These are phyloP conservation scores for Picea sitchensis DNA, from an alignment of 75 land plant species.

Conservation along the genomic window DNA sequence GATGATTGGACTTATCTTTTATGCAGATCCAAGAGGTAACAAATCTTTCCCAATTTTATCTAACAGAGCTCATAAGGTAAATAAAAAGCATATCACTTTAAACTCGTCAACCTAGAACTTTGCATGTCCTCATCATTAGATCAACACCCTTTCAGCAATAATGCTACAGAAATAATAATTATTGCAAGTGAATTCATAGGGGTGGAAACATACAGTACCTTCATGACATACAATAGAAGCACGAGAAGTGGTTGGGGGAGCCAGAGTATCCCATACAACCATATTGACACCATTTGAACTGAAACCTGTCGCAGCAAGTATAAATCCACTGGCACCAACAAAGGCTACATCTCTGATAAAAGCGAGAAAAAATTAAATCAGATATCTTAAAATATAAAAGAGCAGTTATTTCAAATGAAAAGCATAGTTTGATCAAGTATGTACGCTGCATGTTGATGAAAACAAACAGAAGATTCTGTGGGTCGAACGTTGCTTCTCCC, in stretches of 20 bases:
- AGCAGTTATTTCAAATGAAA: background rate
- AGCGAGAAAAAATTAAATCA: background rate
- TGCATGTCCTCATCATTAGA: background rate
- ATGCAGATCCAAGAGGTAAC: no score
- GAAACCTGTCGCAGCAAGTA: constrained; percentile 84
- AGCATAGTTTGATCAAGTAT: constrained; percentile 17
- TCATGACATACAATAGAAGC: constrained; percentile 91
- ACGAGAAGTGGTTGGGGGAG: constrained; percentile 71
- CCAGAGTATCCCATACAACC: constrained; percentile 92
- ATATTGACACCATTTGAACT: constrained; percentile 65
- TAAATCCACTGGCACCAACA: constrained; percentile 72
- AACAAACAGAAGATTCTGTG: constrained; percentile 79
- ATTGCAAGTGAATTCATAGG: background rate
- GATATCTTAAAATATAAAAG: background rate
- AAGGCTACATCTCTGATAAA: constrained; percentile 81
- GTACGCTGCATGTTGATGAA: constrained; percentile 77
- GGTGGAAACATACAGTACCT: constrained; percentile 39
- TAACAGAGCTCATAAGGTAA: no score
- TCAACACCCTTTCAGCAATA: background rate
- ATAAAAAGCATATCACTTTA: background rate
- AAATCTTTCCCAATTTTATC: no score
- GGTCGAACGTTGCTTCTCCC: constrained; percentile 87
- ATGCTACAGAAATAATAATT: background rate
- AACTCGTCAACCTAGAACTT: background rate
- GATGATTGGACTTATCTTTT: no score